Percentiles rank a stretch among this genome's conserved stretches.
Conservation (phyloP, 257 asterid species). For the Cordia subcordata region DNA sequence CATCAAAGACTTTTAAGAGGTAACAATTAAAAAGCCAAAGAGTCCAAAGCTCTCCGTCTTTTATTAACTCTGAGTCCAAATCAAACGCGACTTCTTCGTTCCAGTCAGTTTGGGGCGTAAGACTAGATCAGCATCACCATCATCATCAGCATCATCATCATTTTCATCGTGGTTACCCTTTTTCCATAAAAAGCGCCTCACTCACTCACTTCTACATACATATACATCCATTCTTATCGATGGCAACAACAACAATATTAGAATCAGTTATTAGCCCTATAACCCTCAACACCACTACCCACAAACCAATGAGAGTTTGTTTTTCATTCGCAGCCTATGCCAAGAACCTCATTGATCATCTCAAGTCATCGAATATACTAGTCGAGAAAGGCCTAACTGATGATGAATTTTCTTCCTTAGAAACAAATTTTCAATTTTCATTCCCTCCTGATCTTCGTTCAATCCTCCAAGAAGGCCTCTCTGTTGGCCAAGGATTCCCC, state of each 20-base stretch:
- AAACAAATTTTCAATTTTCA: constrained; percentile 35
- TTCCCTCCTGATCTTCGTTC: constrained; percentile 92
- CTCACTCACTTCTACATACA: no score
- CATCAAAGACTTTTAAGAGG: no score
- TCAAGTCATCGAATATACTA: constrained; percentile 47
- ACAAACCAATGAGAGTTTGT: constrained; percentile 51
- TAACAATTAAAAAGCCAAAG: no score
- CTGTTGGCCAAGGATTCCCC: constrained; percentile 73
- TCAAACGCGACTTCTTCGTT: no score
- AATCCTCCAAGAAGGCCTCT: constrained; percentile 82
- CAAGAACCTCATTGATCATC: constrained; percentile 50
- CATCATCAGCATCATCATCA: no score
- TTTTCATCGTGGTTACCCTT: no score
- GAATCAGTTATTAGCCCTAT: not conserved
- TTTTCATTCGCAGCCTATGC: constrained; percentile 93
- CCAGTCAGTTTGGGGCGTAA: no score
- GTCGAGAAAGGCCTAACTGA: constrained; percentile 72
- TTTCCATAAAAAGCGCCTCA: no score
- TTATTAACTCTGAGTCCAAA: no score
- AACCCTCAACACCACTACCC: constrained; percentile 25
- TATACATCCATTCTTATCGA: constrained; percentile 6
- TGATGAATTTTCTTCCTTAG: constrained; percentile 50
- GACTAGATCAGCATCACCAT: no score
- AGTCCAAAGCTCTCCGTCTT: no score
- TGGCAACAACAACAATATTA: constrained; percentile 28